phyloP scores from a whole-genome alignment of 129 eudicot species.

The Tagetes erecta region DNA sequence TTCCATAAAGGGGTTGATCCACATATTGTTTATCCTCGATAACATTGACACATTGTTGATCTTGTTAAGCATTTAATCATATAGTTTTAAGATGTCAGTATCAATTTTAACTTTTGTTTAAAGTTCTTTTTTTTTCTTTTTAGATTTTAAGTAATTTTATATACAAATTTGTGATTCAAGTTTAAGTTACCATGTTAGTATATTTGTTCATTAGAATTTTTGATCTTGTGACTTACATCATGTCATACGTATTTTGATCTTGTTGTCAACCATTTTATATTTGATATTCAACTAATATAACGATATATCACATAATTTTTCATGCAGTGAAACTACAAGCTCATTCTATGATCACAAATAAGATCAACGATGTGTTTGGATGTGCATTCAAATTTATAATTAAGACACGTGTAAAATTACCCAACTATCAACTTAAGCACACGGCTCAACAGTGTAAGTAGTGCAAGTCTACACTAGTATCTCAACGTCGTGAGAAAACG shows the following conservation, averaged over 20 bases:
- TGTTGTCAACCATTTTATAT: background rate
- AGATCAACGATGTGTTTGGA: background rate
- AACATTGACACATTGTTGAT: slow-evolving; percentile 6
- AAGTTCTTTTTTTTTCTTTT: background rate
- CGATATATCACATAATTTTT: background rate
- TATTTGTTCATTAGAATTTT: background rate
- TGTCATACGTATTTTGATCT: background rate
- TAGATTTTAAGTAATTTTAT: background rate
- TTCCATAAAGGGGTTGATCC: background rate
- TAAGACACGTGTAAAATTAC: background rate
- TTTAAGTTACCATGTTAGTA: background rate
- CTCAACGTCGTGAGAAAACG: background rate
- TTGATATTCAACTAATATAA: background rate
- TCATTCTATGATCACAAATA: background rate
- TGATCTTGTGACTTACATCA: too few relatives aligned
- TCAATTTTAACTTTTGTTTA: background rate
- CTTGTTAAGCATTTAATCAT: slow-evolving; percentile 1
- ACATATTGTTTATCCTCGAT: background rate
- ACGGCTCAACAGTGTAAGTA: background rate
- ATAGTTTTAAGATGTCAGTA: background rate
- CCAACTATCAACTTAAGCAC: background rate
- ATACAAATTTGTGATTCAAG: background rate
- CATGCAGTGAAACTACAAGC: background rate
- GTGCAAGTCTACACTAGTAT: background rate
- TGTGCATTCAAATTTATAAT: background rate